A percentile compares a stretch with the other conserved stretches of the same genome.
phyloP scores from a whole-genome alignment of 192 early-diverging fungal genomes.

The Martensiomyces pterosporus region DNA sequence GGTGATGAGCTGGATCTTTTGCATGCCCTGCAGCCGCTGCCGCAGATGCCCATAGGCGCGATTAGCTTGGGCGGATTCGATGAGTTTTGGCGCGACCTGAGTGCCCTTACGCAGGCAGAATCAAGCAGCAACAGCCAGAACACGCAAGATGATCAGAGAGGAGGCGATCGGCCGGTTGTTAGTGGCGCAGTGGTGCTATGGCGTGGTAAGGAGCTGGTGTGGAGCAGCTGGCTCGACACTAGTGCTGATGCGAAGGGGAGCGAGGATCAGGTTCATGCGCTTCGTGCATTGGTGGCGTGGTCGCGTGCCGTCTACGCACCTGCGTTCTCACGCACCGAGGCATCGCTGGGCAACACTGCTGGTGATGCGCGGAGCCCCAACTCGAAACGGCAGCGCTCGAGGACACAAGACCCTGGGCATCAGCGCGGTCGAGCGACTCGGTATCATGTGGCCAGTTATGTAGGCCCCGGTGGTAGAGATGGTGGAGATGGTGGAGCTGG shows the following conservation, averaged over 20 bases:
- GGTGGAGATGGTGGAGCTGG: too few relatives aligned
- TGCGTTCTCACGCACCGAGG: constrained; percentile 5
- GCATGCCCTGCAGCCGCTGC: constrained; percentile 21
- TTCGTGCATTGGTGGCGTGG: constrained; percentile 36
- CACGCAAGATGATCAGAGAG: constrained; percentile 7
- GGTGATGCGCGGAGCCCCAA: neutral
- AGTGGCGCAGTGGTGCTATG: constrained; percentile 24
- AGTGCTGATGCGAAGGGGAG: neutral
- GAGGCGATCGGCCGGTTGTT: constrained; percentile 7
- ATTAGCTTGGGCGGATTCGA: constrained; percentile 45
- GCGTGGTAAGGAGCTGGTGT: constrained; percentile 29
- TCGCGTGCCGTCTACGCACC: constrained; percentile 36
- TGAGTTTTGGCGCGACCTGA: constrained; percentile 39
- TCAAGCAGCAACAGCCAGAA: too few relatives aligned
- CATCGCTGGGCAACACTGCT: neutral
- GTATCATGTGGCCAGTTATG: too few relatives aligned
- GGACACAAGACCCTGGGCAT: too few relatives aligned
- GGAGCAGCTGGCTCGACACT: constrained; percentile 15
- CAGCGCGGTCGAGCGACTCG: too few relatives aligned
- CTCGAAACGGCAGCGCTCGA: neutral
- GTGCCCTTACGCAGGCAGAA: too few relatives aligned
- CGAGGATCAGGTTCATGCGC: neutral
- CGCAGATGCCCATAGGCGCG: constrained; percentile 23
- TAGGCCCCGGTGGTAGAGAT: too few relatives aligned
- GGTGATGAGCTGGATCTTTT: constrained; percentile 32